Conservation (phyloP, 305 asterid species). For the Salvia sclarea region DNA sequence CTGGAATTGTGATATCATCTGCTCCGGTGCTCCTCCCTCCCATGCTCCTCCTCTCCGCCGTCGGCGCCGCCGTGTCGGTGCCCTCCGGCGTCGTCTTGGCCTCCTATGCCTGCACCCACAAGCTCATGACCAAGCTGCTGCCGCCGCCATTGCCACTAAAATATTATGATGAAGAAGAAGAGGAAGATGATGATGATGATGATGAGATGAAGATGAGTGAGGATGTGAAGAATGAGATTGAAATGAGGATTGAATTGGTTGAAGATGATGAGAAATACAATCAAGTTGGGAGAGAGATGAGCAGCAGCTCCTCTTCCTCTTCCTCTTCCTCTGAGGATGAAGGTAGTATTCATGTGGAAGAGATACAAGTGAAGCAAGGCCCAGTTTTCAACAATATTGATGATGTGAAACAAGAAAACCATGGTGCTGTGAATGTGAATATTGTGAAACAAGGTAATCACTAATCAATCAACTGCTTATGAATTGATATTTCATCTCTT, state of each 20-base stretch:
- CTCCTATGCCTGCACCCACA: constrained; percentile 62
- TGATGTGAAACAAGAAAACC: neutral
- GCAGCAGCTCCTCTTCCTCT: neutral
- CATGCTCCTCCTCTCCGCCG: constrained; percentile 50
- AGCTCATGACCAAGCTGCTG: constrained; percentile 64
- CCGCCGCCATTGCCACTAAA: constrained; percentile 16
- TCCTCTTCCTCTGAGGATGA: neutral
- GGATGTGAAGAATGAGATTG: constrained; percentile 27
- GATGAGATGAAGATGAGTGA: constrained; percentile 25
- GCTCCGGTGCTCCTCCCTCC: constrained; percentile 72
- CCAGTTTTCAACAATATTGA: neutral
- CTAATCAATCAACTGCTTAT: too few relatives aligned
- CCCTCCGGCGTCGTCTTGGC: constrained; percentile 63
- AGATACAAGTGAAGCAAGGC: neutral
- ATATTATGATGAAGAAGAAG: neutral
- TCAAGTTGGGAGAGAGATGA: neutral
- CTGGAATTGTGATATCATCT: constrained; percentile 61
- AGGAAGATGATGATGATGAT: too few relatives aligned
- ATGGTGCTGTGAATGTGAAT: too few relatives aligned
- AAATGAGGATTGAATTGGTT: constrained; percentile 35
- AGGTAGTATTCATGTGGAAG: neutral
- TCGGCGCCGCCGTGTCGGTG: constrained; percentile 55
- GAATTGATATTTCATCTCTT: too few relatives aligned
- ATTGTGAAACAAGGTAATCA: too few relatives aligned
- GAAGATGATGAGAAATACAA: constrained; percentile 4